Percentiles rank a stretch among this genome's conserved stretches.
These are phyloP conservation scores for Rubia tinctorum DNA, from an alignment of 305 asterid genomes.

Conservation along the genomic window DNA sequence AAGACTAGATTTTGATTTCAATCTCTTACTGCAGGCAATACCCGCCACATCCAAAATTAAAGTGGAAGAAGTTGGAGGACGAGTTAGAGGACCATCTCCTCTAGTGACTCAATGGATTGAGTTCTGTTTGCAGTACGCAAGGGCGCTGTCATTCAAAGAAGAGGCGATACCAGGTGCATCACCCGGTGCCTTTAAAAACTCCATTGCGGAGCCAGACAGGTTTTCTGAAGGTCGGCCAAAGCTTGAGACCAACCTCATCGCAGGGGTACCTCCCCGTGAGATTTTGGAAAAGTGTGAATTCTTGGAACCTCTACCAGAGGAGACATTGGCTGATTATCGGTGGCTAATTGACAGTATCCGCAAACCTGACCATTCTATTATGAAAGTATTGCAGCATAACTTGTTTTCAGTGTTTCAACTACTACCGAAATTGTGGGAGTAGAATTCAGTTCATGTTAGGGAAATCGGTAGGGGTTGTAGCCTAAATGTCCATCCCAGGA, in stretches of 20 bases:
- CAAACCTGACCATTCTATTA: conserved; percentile 34
- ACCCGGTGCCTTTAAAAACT: conserved; percentile 45
- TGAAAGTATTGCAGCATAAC: conserved; percentile 25
- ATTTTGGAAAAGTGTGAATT: conserved; percentile 71
- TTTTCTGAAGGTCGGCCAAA: conserved; percentile 48
- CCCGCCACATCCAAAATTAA: conserved; percentile 60
- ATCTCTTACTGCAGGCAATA: conserved; percentile 45
- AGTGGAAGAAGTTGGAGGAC: conserved; percentile 67
- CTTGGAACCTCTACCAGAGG: conserved; percentile 76
- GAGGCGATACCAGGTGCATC: conserved; percentile 73
- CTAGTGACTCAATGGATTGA: conserved; percentile 79
- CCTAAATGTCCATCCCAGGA: too few species aligned
- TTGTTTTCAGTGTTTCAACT: conserved; percentile 23
- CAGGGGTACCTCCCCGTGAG: conserved; percentile 66
- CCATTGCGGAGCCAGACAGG: conserved; percentile 27
- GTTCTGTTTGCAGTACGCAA: conserved; percentile 74
- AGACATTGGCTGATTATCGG: conserved; percentile 52
- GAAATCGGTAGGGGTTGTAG: too few species aligned
- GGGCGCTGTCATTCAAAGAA: conserved; percentile 61
- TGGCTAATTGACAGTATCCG: conserved; percentile 53
- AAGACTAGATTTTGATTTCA: background rate
- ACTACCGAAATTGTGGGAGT: conserved; percentile 10
- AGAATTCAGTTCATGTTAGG: too few species aligned
- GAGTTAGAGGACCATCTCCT: conserved; percentile 87
- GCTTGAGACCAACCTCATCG: conserved; percentile 69